Evolutionary conservation across 1,139 yeast species (phyloP).

Genomic region (Suhomyces panamericanus): DNA sequence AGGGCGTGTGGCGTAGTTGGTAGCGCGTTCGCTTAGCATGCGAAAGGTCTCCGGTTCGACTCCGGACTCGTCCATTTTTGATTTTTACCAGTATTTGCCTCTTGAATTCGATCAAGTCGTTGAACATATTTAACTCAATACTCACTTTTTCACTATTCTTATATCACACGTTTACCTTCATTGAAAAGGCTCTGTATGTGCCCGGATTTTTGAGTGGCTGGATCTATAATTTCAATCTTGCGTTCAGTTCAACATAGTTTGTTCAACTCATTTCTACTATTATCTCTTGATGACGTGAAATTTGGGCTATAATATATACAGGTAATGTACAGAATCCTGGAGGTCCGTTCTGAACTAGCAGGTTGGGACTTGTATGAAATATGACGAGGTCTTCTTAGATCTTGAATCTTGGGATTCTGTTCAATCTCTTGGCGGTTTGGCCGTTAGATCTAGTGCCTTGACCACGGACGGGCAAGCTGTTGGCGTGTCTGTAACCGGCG

Average conservation of each 20-base stretch:
- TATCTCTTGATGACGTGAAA: background rate
- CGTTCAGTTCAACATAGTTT: too few species aligned
- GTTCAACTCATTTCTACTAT: background rate
- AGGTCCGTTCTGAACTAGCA: conserved; percentile 1
- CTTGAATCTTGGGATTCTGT: conserved; percentile 66
- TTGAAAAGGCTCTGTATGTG: too few species aligned
- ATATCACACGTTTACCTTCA: too few species aligned
- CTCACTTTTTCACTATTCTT: too few species aligned
- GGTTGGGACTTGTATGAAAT: background rate
- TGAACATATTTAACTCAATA: too few species aligned
- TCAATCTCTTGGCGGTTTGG: conserved; percentile 81
- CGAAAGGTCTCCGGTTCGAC: conserved; percentile 89
- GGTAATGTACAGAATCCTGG: background rate
- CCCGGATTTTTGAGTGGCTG: too few species aligned
- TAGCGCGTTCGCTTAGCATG: conserved; percentile 92
- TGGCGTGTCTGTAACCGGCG: conserved; percentile 86
- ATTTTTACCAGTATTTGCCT: conserved; percentile 5
- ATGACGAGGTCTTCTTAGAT: conserved; percentile 10
- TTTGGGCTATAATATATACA: conserved; percentile 6
- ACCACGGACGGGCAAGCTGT: conserved; percentile 90
- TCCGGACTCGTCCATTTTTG: conserved; percentile 78
- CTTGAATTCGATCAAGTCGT: too few species aligned
- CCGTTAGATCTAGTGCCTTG: conserved; percentile 92
- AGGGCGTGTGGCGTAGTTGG: conserved; percentile 94
- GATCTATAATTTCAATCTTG: too few species aligned